phyloP scores from a whole-genome alignment of 83 land plant species.

The Picea engelmannii region DNA sequence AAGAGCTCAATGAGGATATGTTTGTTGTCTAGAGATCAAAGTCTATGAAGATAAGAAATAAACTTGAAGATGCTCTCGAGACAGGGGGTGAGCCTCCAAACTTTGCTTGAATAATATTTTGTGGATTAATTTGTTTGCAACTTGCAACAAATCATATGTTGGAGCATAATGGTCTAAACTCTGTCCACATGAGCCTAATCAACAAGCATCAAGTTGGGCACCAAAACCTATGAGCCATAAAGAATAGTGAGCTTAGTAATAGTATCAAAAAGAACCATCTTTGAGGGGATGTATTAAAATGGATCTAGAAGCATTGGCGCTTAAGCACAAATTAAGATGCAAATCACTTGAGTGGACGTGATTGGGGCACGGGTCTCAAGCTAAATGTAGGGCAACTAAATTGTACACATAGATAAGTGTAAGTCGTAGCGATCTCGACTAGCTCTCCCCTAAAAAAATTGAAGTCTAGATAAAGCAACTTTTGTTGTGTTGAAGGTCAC shows the following conservation, averaged over 20 bases:
- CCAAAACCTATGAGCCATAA: not conserved
- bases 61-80: not conserved
- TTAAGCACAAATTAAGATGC: not conserved
- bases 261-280: not conserved
- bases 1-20: not conserved
- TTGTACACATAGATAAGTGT: not conserved
- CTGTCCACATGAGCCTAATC: not conserved
- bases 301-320: not conserved
- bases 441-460: not conserved
- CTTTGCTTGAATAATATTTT: not conserved
- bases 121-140: not conserved
- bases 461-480: not conserved
- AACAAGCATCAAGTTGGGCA: not conserved
- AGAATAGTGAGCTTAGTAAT: not conserved
- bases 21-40: not conserved
- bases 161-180: not conserved
- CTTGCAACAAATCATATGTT: not conserved
- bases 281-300: not conserved
- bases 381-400: not conserved
- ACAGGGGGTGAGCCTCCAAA: not conserved
- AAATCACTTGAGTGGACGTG: not conserved
- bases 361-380: not conserved
- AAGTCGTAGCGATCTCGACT: not conserved
- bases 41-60: not conserved
- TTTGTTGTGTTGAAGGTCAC: not conserved